These are phyloP conservation scores for Polytolypa hystricis DNA, from an alignment of 2,329 filamentous ascomycete genomes.

Conservation along the genomic window DNA sequence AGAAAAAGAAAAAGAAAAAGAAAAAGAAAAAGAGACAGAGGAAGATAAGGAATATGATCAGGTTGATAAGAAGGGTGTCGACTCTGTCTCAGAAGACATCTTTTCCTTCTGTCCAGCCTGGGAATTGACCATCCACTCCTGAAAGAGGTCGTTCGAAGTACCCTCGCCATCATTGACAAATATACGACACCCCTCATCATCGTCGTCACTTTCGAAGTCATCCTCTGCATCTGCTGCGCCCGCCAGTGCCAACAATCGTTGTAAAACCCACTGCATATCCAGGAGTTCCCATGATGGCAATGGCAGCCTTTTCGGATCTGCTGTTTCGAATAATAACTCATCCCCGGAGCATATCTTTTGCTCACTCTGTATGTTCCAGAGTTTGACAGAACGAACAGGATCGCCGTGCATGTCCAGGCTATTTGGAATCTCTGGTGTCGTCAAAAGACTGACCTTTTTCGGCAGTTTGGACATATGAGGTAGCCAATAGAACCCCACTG, in stretches of 20 bases:
- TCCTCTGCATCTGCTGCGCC: background rate
- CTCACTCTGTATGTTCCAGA: background rate
- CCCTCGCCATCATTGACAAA: background rate
- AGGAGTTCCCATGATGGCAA: background rate
- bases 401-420: background rate
- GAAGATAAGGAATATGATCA: no score
- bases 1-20: no score
- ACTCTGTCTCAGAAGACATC: no score
- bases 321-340: background rate
- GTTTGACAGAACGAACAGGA: background rate
- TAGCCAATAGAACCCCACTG: background rate
- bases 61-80: no score
- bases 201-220: conserved; percentile 1
- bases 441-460: background rate
- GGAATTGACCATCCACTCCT: no score
- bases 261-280: conserved; percentile 1
- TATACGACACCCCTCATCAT: background rate
- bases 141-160: no score
- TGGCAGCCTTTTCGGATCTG: background rate
- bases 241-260: background rate
- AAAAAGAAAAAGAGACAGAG: no score
- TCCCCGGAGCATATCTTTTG: conserved; percentile 1
- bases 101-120: no score
- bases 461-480: background rate
- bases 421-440: background rate